Evolutionary conservation across 2,329 filamentous ascomycete genomes (phyloP).

Genomic region (Sphaerulina musiva): DNA sequence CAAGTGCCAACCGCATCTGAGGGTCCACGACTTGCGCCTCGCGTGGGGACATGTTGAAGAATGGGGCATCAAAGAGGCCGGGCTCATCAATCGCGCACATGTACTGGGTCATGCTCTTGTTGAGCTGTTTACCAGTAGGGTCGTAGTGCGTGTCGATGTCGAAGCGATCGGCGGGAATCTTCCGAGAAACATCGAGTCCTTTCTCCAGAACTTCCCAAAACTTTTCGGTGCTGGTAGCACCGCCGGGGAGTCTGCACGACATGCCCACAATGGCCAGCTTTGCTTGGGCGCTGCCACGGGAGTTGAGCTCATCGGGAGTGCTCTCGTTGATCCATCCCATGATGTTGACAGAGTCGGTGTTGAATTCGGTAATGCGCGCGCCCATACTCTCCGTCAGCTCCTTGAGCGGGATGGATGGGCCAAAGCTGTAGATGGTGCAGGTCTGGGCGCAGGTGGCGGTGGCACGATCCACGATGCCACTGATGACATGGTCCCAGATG

Average conservation of each 20-base stretch:
- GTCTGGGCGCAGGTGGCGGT: not conserved
- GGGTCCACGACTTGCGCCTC: constrained; percentile 21
- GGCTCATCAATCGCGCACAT: constrained; percentile 38
- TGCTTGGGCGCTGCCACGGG: not conserved
- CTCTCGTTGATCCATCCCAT: constrained; percentile 5
- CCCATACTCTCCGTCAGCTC: constrained; percentile 19
- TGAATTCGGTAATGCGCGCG: constrained; percentile 4
- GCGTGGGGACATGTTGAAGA: constrained; percentile 38
- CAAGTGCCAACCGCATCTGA: constrained; percentile 10
- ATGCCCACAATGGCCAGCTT: constrained; percentile 9
- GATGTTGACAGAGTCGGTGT: constrained; percentile 2
- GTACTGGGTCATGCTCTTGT: constrained; percentile 27
- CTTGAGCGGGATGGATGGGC: constrained; percentile 23
- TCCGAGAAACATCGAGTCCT: constrained; percentile 9
- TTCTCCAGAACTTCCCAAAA: constrained; percentile 17
- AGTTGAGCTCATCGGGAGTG: not conserved
- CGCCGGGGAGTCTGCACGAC: constrained; percentile 7
- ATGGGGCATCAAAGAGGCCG: constrained; percentile 35
- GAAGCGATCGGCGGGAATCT: constrained; percentile 14
- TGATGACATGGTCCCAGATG: constrained; percentile 26
- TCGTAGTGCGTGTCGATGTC: constrained; percentile 16
- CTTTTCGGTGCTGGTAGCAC: constrained; percentile 8
- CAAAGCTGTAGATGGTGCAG: constrained; percentile 16
- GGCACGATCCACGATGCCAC: constrained; percentile 19
- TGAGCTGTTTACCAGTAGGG: constrained; percentile 11